Percentiles rank a stretch among this genome's conserved stretches.
phyloP scores from a whole-genome alignment of 805 yeast genomes.

The Maudiozyma turicensis region DNA sequence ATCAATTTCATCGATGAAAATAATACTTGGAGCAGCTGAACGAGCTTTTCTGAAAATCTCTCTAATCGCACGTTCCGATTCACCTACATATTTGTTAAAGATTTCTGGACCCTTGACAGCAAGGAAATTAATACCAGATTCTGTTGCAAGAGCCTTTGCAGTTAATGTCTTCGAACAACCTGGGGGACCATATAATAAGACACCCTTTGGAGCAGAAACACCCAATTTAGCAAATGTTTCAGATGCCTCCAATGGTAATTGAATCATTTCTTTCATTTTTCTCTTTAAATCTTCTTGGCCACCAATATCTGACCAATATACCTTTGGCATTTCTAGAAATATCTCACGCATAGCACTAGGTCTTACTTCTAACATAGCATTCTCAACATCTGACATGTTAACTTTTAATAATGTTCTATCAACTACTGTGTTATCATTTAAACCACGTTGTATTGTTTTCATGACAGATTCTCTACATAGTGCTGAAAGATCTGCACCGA shows the following conservation, averaged over 20 bases:
- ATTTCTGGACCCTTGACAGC: slow-evolving; percentile 97
- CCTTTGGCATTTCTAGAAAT: slow-evolving; percentile 87
- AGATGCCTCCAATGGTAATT: slow-evolving; percentile 76
- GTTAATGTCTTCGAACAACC: slow-evolving; percentile 95
- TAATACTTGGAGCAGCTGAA: slow-evolving; percentile 89
- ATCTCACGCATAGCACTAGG: slow-evolving; percentile 98
- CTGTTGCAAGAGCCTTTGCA: slow-evolving; percentile 93
- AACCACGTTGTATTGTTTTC: slow-evolving; percentile 62
- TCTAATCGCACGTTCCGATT: slow-evolving; percentile 85
- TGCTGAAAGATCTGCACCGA: slow-evolving; percentile 91
- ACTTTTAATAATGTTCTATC: slow-evolving; percentile 37
- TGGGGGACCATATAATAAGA: slow-evolving; percentile 92
- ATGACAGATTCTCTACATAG: slow-evolving; percentile 81
- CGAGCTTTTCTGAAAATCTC: slow-evolving; percentile 89
- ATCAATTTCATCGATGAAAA: slow-evolving; percentile 94
- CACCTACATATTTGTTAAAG: slow-evolving; percentile 92
- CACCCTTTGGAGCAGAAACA: slow-evolving; percentile 85
- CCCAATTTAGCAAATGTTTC: slow-evolving; percentile 72
- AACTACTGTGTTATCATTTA: slow-evolving; percentile 21
- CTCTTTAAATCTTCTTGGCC: slow-evolving; percentile 81
- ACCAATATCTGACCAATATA: slow-evolving; percentile 89
- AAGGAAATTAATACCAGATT: slow-evolving; percentile 83
- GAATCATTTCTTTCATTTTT: slow-evolving; percentile 82
- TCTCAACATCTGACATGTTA: slow-evolving; percentile 47
- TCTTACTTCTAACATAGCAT: slow-evolving; percentile 67